Base-by-base conservation (phyloP, 1,284 basidiomycete genomes). In the Tetrapyrgos nigripes region DNA sequence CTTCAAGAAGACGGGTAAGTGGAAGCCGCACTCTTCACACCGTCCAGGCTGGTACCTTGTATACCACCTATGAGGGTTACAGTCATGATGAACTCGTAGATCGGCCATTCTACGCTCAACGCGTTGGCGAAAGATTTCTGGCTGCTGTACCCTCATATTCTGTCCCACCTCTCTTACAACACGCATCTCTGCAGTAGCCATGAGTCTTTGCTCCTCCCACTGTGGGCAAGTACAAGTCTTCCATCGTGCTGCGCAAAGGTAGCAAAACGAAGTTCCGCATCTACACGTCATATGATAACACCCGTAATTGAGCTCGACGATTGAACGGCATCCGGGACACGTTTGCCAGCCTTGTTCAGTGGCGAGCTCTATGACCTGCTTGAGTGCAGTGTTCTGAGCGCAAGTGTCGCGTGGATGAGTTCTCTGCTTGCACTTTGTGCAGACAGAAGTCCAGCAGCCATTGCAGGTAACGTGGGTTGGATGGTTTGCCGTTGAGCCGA, bases 191-290 rank as follows among this genome's bases (percentile, higher is more conserved):
- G 77, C 79, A 11, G 76, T 73, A 13, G 64, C 67, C 1, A 79
- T 1, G 3, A 85, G 70, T 26, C 78, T 67, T 0, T 57, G 48
- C 62, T 86, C 84, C 23, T 86, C 83, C 83, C 84, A 86, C 44
- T 85, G 83, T 0, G 73, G 73, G 60, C 85, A 87, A 1, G 3
- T 11, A 60, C 84, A 86, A 0, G 68, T 73, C 70, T 84, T 86
- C 85, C 85, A 86, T 2, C 58, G 72, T n/a, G 66, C 77, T 0
- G 80, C 82, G 62, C 85, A 87, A 2, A 83, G 59, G 61, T 86
- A 84, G 62, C 82, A 84, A 64, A 83, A 83, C 61, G 83, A 60
- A 2, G 74, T 70, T 8, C 75, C 71, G 65, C 81, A 83, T 10
- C 73, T 71, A 58, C 81, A 84, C 1, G 79, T 82, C 73, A 84